Evolutionary conservation across 192 early-diverging fungal genomes (phyloP).

Genomic region (Cladochytrium replicatum): DNA sequence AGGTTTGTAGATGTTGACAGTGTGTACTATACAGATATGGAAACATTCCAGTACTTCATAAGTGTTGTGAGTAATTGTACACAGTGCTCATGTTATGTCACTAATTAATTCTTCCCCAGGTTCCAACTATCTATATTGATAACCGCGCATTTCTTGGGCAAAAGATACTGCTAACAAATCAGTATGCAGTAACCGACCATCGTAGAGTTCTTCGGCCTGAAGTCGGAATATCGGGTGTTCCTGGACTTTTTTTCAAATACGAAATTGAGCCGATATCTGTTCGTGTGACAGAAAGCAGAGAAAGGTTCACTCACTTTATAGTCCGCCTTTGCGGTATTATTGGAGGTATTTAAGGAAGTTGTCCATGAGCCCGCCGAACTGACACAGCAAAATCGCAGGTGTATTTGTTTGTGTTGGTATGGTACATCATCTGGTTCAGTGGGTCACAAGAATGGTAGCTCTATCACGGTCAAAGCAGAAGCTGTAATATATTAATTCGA

Average conservation of each 20-base stretch:
- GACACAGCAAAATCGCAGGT: not conserved
- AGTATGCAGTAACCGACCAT: slow-evolving; percentile 88
- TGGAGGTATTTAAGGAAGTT: slow-evolving; percentile 42
- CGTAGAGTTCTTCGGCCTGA: not conserved
- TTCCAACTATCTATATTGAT: slow-evolving; percentile 69
- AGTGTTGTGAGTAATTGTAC: slow-evolving; percentile 50
- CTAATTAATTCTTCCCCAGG: slow-evolving; percentile 10
- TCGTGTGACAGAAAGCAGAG: slow-evolving; percentile 55
- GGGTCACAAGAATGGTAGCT: not conserved
- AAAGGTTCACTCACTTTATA: slow-evolving; percentile 58
- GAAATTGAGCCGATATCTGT: slow-evolving; percentile 83
- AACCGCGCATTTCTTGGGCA: slow-evolving; percentile 27
- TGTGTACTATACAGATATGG: slow-evolving; percentile 44
- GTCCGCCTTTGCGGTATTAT: slow-evolving; percentile 77
- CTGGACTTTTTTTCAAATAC: slow-evolving; percentile 83
- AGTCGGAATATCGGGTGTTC: slow-evolving; percentile 11
- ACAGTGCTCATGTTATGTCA: not conserved
- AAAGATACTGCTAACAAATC: slow-evolving; percentile 67
- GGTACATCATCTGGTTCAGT: not conserved
- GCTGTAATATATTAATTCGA: too few relatives aligned
- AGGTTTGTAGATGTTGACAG: not conserved
- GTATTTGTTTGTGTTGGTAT: slow-evolving; percentile 1
- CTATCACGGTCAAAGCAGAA: too few relatives aligned
- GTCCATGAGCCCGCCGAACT: not conserved
- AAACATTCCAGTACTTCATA: slow-evolving; percentile 80